Percentiles rank a stretch among this genome's conserved stretches.
Evolutionary conservation across 129 eudicot species (phyloP).

Genomic region (Flaveria brownii): DNA sequence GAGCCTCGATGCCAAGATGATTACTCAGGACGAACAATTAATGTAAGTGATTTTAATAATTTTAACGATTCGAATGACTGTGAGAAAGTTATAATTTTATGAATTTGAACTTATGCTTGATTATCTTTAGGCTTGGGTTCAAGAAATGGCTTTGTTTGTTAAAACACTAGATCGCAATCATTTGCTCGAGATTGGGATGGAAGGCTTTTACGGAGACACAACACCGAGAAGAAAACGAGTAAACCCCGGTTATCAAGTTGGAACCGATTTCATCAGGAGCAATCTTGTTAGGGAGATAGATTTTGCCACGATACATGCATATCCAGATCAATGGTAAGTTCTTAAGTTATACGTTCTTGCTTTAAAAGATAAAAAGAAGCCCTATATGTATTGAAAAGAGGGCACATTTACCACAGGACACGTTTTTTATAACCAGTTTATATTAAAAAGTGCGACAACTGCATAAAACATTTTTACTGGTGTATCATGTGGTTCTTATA

Average conservation of each 20-base stretch:
- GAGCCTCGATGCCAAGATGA: slow-evolving; percentile 65
- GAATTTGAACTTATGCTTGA: not conserved
- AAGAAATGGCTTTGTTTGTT: slow-evolving; percentile 71
- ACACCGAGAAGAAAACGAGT: slow-evolving; percentile 56
- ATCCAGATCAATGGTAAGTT: slow-evolving; percentile 58
- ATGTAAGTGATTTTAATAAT: slow-evolving; percentile 20
- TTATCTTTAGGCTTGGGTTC: slow-evolving; percentile 57
- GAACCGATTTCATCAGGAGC: slow-evolving; percentile 68
- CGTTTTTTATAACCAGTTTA: no score
- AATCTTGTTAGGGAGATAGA: slow-evolving; percentile 61
- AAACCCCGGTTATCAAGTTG: slow-evolving; percentile 79
- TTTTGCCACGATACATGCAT: slow-evolving; percentile 73
- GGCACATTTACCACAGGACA: no score
- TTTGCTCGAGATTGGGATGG: slow-evolving; percentile 71
- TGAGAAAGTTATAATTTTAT: not conserved
- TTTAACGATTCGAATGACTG: not conserved
- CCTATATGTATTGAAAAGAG: no score
- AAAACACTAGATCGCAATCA: slow-evolving; percentile 59
- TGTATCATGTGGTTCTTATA: no score
- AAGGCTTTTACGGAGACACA: slow-evolving; percentile 81
- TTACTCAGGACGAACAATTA: slow-evolving; percentile 52
- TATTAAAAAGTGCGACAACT: no score
- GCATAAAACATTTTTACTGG: no score
- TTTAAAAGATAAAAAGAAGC: no score
- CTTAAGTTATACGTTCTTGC: not conserved